Evolutionary conservation across 371 early-diverging fungal genomes (phyloP).

Genomic region (Smittium culicis): DNA sequence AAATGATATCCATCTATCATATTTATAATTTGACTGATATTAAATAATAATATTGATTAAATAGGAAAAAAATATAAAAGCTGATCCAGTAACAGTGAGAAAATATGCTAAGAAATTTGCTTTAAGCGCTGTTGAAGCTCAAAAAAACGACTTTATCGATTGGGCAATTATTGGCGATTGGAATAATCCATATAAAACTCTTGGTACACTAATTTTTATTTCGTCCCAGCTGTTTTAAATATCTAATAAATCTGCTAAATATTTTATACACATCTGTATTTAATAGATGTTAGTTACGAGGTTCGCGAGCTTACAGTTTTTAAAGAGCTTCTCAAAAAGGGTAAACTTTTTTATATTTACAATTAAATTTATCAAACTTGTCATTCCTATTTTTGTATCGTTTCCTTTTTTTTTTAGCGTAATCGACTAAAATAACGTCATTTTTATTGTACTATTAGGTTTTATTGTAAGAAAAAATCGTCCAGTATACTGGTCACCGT

Average conservation of each 20-base stretch:
- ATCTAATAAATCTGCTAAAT: too few relatives aligned
- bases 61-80: slow-evolving; percentile 20
- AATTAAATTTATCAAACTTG: too few relatives aligned
- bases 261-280: too few relatives aligned
- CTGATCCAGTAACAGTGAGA: slow-evolving; percentile 52
- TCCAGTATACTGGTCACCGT: slow-evolving; percentile 88
- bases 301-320: slow-evolving; percentile 66
- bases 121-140: slow-evolving; percentile 44
- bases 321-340: slow-evolving; percentile 44
- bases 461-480: slow-evolving; percentile 61
- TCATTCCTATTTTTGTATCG: too few relatives aligned
- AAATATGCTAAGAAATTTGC: slow-evolving; percentile 54
- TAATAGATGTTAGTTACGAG: slow-evolving; percentile 35
- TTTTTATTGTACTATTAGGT: slow-evolving; percentile 38
- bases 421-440: too few relatives aligned
- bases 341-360: too few relatives aligned
- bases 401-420: too few relatives aligned
- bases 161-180: slow-evolving; percentile 81
- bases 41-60: slow-evolving; percentile 9
- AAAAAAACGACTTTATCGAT: slow-evolving; percentile 48
- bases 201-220: slow-evolving; percentile 4
- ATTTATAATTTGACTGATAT: neutral
- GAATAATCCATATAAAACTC: slow-evolving; percentile 61
- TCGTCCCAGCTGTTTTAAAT: too few relatives aligned
- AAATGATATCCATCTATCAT: neutral